Conservation (phyloP, 2,329 filamentous ascomycete species). For the Davidsoniella virescens region DNA sequence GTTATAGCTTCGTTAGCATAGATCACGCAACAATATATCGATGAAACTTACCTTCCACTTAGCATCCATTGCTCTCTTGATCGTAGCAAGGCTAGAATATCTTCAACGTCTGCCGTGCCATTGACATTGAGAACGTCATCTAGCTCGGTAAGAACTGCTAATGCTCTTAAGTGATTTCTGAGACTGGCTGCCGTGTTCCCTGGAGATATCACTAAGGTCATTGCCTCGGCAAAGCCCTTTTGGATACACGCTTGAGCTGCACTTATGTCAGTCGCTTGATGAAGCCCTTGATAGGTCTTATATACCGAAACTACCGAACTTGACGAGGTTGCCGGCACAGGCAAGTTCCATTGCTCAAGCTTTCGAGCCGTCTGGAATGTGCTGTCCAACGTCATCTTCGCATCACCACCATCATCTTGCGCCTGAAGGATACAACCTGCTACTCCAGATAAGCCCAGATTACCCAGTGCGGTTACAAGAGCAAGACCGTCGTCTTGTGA, state of each 20-base stretch:
- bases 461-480: constrained; percentile 61
- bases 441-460: constrained; percentile 69
- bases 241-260: constrained; percentile 43
- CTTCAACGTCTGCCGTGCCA: constrained; percentile 42
- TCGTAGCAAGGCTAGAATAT: constrained; percentile 47
- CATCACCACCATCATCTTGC: constrained; percentile 39
- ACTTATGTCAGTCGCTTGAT: constrained; percentile 42
- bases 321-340: constrained; percentile 45
- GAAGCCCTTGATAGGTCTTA: constrained; percentile 63
- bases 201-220: constrained; percentile 36
- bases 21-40: not conserved
- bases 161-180: constrained; percentile 38
- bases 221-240: constrained; percentile 42
- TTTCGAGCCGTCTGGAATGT: constrained; percentile 67
- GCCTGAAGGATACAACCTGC: constrained; percentile 67
- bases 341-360: constrained; percentile 83
- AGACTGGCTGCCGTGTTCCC: constrained; percentile 34
- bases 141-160: constrained; percentile 66
- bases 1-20: constrained; percentile 16
- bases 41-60: constrained; percentile 49
- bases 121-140: constrained; percentile 56
- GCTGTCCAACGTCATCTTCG: constrained; percentile 43
- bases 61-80: constrained; percentile 63
- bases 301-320: constrained; percentile 58
- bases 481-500: constrained; percentile 47